A percentile compares a stretch with the other conserved stretches of the same genome.
These are phyloP conservation scores for Incumbomyces delicatus DNA, from an alignment of 2,329 filamentous ascomycete species.

Conservation along the genomic window DNA sequence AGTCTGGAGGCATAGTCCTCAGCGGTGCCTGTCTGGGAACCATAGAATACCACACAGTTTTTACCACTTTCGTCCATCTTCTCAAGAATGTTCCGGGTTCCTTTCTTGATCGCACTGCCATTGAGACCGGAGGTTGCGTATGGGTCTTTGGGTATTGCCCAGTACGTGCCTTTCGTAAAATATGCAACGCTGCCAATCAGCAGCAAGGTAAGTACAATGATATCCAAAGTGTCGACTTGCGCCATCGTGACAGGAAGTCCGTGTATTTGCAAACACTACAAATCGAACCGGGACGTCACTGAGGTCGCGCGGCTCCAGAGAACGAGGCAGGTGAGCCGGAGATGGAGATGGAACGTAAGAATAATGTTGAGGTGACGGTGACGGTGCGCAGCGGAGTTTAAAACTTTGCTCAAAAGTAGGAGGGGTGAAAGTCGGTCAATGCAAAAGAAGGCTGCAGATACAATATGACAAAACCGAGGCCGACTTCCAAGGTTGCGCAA, in stretches of 20 bases:
- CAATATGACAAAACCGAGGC: too few species aligned
- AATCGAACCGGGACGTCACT: too few species aligned
- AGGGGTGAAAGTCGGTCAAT: too few species aligned
- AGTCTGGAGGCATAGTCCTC: constrained; percentile 96
- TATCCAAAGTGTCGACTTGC: constrained; percentile 89
- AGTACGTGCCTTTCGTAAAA: constrained; percentile 94
- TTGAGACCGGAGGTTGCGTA: constrained; percentile 68
- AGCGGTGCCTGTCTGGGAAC: constrained; percentile 94
- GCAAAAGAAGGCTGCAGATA: too few species aligned
- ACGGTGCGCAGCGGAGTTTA: too few species aligned
- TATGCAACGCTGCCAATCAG: constrained; percentile 84
- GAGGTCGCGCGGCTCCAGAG: too few species aligned
- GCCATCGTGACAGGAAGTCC: constrained; percentile 63
- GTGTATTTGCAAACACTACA: too few species aligned
- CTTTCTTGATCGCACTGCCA: constrained; percentile 61
- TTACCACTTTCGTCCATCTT: constrained; percentile 93
- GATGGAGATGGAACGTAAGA: too few species aligned
- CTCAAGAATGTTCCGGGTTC: constrained; percentile 82
- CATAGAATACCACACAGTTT: constrained; percentile 97
- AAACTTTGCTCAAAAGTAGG: too few species aligned
- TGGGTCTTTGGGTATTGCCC: constrained; percentile 79
- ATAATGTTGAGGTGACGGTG: too few species aligned
- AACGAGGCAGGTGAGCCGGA: too few species aligned
- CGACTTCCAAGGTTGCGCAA: too few species aligned
- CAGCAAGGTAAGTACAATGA: constrained; percentile 78